Conservation (phyloP, 2,329 filamentous ascomycete species). For the Arthrobotrys conoides region DNA sequence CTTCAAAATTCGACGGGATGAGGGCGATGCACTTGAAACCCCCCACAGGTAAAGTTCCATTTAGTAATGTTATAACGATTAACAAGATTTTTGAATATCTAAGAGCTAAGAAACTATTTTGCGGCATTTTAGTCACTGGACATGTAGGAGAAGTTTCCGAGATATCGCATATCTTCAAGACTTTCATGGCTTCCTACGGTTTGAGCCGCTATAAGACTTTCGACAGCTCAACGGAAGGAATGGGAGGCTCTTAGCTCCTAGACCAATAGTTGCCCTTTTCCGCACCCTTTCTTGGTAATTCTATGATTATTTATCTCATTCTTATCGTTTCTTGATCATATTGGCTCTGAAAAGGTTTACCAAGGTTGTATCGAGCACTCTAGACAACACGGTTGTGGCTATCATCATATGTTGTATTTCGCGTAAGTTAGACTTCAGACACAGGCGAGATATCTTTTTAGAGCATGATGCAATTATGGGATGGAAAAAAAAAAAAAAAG, state of each 20-base stretch:
- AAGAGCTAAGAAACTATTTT: constrained; percentile 1
- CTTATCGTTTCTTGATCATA: not conserved
- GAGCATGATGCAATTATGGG: constrained; percentile 6
- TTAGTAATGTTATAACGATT: too few species aligned
- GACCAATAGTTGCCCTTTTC: not conserved
- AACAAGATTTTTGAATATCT: not conserved
- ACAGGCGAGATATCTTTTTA: constrained; percentile 5
- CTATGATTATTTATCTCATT: not conserved
- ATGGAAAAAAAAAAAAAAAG: not conserved
- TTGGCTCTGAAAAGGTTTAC: not conserved
- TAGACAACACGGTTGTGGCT: not conserved
- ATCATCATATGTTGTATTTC: constrained; percentile 12
- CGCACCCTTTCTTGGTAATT: not conserved
- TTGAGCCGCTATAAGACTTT: constrained; percentile 31
- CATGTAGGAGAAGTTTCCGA: constrained; percentile 54
- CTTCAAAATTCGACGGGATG: constrained; percentile 41
- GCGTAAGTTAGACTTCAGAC: too few species aligned
- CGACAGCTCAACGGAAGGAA: not conserved
- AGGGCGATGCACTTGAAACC: not conserved
- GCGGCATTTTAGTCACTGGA: constrained; percentile 58
- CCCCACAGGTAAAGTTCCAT: constrained; percentile 2
- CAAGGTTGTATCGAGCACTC: not conserved
- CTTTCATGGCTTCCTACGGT: constrained; percentile 56
- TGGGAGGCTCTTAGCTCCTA: not conserved
- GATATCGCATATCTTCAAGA: constrained; percentile 56